These are phyloP conservation scores for Astrephomene gubernaculifera DNA, from an alignment of 139 green algal genomes.

Conservation along the genomic window DNA sequence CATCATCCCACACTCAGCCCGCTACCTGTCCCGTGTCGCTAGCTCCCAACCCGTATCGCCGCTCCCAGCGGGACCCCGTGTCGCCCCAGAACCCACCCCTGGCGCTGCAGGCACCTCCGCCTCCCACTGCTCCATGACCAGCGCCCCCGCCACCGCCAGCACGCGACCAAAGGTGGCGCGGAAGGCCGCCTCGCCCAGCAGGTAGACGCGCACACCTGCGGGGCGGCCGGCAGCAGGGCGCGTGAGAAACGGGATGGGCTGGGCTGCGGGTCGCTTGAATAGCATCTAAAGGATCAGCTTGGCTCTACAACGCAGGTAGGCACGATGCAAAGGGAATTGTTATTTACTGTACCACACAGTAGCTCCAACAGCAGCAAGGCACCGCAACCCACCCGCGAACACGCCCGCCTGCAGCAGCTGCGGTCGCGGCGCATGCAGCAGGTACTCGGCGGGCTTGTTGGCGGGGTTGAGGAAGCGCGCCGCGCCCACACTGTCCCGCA, in stretches of 20 bases:
- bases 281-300: no score
- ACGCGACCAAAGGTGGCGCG: conserved; percentile 36
- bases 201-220: conserved; percentile 33
- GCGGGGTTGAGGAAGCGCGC: conserved; percentile 14
- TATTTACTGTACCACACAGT: no score
- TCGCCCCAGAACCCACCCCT: neutral
- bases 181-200: conserved; percentile 20
- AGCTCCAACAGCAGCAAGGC: no score
- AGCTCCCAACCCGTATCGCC: no score
- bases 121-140: conserved; percentile 39
- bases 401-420: conserved; percentile 26
- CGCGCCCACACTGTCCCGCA: conserved; percentile 31
- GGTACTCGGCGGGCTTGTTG: neutral
- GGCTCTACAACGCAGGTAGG: no score
- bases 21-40: no score
- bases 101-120: neutral
- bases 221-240: neutral
- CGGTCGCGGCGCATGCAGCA: conserved; percentile 31
- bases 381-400: conserved; percentile 16
- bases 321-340: no score
- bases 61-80: no score
- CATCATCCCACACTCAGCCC: no score
- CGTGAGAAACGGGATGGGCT: neutral
- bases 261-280: no score
- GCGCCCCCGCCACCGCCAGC: conserved; percentile 10